Percentiles rank a stretch among this genome's conserved stretches.
phyloP scores from a whole-genome alignment of 176 grass and related monocot species.

The Triticum monococcum region DNA sequence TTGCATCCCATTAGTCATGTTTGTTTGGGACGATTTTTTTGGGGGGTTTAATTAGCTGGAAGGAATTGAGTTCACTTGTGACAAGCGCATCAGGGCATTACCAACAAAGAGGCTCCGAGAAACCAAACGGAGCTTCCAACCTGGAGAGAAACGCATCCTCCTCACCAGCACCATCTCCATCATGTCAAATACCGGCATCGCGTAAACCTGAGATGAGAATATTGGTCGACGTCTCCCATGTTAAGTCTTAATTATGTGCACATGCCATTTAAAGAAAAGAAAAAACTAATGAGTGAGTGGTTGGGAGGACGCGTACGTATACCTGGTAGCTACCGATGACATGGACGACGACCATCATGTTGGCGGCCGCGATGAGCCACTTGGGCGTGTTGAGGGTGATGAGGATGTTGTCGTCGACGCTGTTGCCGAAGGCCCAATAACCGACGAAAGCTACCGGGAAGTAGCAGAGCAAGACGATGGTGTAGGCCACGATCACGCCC shows the following conservation, averaged over 20 bases:
- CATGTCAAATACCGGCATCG: constrained; percentile 93
- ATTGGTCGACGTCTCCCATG: background rate
- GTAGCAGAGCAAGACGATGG: constrained; percentile 55
- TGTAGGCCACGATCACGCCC: constrained; percentile 52
- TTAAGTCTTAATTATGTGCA: background rate
- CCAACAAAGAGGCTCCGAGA: constrained; percentile 62
- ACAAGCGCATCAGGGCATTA: constrained; percentile 22
- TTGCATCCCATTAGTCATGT: constrained; percentile 17
- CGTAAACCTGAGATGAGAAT: constrained; percentile 51
- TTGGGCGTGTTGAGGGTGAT: constrained; percentile 46
- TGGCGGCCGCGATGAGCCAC: constrained; percentile 81
- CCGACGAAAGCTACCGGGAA: constrained; percentile 52
- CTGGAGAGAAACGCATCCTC: constrained; percentile 53
- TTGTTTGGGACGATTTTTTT: background rate
- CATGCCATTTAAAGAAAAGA: background rate
- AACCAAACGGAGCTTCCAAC: constrained; percentile 57
- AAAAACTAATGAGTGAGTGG: background rate
- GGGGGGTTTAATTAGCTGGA: background rate
- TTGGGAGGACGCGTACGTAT: background rate
- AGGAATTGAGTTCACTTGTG: background rate
- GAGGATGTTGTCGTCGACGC: constrained; percentile 52
- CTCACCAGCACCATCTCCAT: constrained; percentile 79
- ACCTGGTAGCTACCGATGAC: constrained; percentile 54
- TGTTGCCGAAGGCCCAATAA: constrained; percentile 49
- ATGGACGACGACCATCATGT: constrained; percentile 55